Base-by-base conservation (phyloP, 495 filamentous ascomycete genomes). In the Penicillium arizonense region DNA sequence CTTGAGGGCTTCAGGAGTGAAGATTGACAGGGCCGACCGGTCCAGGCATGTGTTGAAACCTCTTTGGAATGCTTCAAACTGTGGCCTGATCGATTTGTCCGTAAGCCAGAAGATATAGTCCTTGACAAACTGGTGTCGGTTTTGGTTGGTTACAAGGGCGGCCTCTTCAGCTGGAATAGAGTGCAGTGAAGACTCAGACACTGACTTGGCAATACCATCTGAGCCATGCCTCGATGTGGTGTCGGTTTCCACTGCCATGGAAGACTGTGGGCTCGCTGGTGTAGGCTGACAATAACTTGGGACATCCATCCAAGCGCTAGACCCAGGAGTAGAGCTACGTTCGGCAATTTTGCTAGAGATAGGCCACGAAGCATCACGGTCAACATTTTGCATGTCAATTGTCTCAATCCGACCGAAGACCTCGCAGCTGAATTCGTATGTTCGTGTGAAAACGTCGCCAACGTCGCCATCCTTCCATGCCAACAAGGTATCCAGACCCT, bases 81-180 rank as follows among this genome's bases (percentile, higher is more conserved):
- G 91, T 3, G 87, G 82, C 0, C 75, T 69, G 40, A 97, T 80
- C 4, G 90, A 91, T 42, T 86, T 82, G 62, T 88, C 77, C 0
- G 89, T 90, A 28, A 97, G 77, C 80, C 89, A 95, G 47, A 79
- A 81, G 56, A 96, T 88, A 69, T 97, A 97, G 65, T 96, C 89
- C n/a, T 77, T 79, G 10, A 96, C 87, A 61, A 87, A 97, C 46
- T 83, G 76, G 36, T 83, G 73, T 33, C 90, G 85, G 68, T 93
- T 96, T 28, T 74, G 78, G 54, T 86, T 87, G 1, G 88, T 96
- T 42, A 97, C 87, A 11, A 77, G 64, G 9, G 53, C 39, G 1
- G 75, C 68, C 47, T 76, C 74, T 2, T 73, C 71, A 3, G 56
- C 38, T 5, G 64, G 55, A 23, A 61, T 57, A 0, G 62, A 62